Conservation (phyloP, 257 asterid species). For the Solanum pimpinellifolium region DNA sequence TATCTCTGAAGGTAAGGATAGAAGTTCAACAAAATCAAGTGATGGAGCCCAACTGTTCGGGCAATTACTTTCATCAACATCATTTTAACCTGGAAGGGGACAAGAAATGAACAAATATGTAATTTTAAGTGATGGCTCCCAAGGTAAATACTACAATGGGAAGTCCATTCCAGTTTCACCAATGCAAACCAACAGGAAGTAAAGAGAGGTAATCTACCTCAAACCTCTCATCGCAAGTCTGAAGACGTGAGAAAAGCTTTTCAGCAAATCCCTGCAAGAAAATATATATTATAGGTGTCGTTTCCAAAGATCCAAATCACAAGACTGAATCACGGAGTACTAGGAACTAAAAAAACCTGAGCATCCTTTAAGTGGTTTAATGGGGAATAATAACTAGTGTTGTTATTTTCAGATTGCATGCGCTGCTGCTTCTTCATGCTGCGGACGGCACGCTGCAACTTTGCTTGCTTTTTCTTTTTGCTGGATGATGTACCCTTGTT, state of each 20-base stretch:
- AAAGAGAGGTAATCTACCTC: constrained; percentile 34
- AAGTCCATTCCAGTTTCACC: neutral
- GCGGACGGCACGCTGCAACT: constrained; percentile 78
- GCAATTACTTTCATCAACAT: constrained; percentile 87
- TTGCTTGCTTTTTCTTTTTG: constrained; percentile 97
- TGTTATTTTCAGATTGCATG: constrained; percentile 41
- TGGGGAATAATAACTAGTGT: constrained; percentile 63
- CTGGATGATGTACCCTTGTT: constrained; percentile 87
- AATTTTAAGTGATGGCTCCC: neutral
- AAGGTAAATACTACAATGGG: neutral
- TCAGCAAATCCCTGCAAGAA: constrained; percentile 73
- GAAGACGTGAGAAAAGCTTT: constrained; percentile 81
- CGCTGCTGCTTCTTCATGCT: constrained; percentile 96
- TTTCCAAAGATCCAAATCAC: neutral
- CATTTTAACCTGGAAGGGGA: constrained; percentile 58
- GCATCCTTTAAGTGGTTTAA: constrained; percentile 89
- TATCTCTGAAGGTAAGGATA: constrained; percentile 76
- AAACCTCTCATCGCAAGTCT: constrained; percentile 54
- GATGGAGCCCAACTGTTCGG: constrained; percentile 81
- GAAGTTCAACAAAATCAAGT: constrained; percentile 56
- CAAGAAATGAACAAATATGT: neutral
- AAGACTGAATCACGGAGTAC: neutral
- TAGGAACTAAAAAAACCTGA: constrained; percentile 38
- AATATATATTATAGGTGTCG: constrained; percentile 1
- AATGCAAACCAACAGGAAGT: neutral